Base-by-base conservation (phyloP, 2,329 filamentous ascomycete genomes). In the Ascomycota sp. region DNA sequence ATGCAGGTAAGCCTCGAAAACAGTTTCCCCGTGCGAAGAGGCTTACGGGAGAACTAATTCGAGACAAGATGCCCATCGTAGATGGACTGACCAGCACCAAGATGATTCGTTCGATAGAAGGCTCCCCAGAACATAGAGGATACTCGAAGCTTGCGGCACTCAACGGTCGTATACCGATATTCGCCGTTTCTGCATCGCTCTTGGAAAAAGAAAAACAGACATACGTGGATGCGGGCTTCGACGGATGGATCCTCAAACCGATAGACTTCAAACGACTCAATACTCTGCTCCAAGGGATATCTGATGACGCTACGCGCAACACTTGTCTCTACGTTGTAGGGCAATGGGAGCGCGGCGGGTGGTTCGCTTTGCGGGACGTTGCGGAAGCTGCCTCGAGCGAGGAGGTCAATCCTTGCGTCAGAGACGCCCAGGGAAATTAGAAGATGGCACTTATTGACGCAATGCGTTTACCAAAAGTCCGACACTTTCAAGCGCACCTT, bases 201-300 rank as follows among this genome's bases (percentile, higher is more conserved):
- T 44, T 78, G 2, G 83, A 92, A 46, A 64, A 60, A 12, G 66
- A 83, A 27, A 65, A 57, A 30, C 58, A 74, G 25, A 65, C 52
- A 0, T 93, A 92, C 39, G 65, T 82, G 26, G 62, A 77, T 27
- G 71, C 72, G 6, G 83, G 83, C 0, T 92, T 92, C 39, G 82
- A 92, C 39, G 83, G 77, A 17, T 92, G 82, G 82, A 83, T 93
- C 19, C 56, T 91, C 33, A 92, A 92, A 43, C 82, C 82, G 0
- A 78, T 92, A 27, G 73, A 86, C 35, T 91, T 92, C 45, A 69
- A 71, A 39, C 65, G 81, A 7, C 58, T 92, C 1, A 69, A 69
- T 34, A 61, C 64, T 15, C 57, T 92, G 7, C 61, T 92, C 32
- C 50, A 57, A 1, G 81, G 80, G 1, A 78, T 89, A 24, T 60